These are phyloP conservation scores for Paecilomyces dactylethromorphus DNA, from an alignment of 2,329 filamentous ascomycete species.

Conservation along the genomic window DNA sequence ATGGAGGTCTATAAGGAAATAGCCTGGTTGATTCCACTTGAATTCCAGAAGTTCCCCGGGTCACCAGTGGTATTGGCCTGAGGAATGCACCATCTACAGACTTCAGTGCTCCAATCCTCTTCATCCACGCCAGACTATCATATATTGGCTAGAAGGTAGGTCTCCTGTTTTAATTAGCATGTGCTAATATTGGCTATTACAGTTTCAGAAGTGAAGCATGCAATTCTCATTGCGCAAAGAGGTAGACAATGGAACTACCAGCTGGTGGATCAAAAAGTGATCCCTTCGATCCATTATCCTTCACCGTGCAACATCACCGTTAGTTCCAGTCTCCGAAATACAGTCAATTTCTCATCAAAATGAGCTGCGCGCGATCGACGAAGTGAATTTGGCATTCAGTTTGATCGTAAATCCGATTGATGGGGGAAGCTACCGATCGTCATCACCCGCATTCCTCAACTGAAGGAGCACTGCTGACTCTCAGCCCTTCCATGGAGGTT, in stretches of 20 bases:
- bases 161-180: neutral
- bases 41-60: constrained; percentile 6
- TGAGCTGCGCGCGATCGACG: neutral
- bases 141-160: neutral
- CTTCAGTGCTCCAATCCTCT: neutral
- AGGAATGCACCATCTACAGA: constrained; percentile 11
- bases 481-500: neutral
- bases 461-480: neutral
- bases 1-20: neutral
- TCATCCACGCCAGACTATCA: neutral
- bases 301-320: neutral
- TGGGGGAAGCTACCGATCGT: neutral
- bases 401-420: neutral
- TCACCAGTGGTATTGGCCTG: constrained; percentile 4
- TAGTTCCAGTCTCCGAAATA: neutral
- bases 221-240: neutral
- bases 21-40: neutral
- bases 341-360: neutral
- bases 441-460: neutral
- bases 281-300: neutral
- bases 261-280: neutral
- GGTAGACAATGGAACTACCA: neutral
- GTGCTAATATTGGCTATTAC: neutral
- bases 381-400: neutral
- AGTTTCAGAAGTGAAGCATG: neutral